A percentile compares a stretch with the other conserved stretches of the same genome.
phyloP scores from a whole-genome alignment of 2,329 filamentous ascomycete genomes.

The Hymenoscyphus salicellus region DNA sequence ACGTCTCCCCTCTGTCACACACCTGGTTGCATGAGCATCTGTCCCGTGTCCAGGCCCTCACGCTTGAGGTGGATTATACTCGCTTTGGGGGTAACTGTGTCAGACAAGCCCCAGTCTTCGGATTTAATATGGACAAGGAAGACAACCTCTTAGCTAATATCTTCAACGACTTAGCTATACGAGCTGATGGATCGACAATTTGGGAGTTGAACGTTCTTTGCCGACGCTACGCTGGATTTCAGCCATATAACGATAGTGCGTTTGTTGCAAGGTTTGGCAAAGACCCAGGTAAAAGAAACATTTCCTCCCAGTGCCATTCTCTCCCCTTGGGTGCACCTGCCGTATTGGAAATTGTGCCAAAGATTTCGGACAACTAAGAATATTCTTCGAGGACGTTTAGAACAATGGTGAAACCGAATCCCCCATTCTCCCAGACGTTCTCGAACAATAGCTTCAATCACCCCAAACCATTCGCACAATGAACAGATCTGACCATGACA shows the following conservation, averaged over 20 bases:
- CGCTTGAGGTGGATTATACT: conserved; percentile 35
- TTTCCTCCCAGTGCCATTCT: neutral
- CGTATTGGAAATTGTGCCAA: neutral
- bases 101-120: conserved; percentile 16
- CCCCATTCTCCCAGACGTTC: no score
- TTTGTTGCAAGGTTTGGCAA: conserved; percentile 8
- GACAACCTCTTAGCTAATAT: conserved; percentile 18
- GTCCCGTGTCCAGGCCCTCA: conserved; percentile 29
- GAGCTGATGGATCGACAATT: conserved; percentile 14
- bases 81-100: conserved; percentile 26
- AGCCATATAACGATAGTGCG: conserved; percentile 2
- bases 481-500: neutral
- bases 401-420: no score
- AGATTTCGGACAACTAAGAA: no score
- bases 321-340: no score
- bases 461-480: neutral
- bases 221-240: conserved; percentile 18
- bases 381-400: no score
- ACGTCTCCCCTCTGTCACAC: conserved; percentile 30
- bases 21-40: conserved; percentile 29
- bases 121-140: conserved; percentile 21
- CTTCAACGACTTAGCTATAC: conserved; percentile 17
- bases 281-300: conserved; percentile 3
- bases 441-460: no score
- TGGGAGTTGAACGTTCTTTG: conserved; percentile 23